Conservation (phyloP, 805 yeast genomes). For the Komagataella pastoris region DNA sequence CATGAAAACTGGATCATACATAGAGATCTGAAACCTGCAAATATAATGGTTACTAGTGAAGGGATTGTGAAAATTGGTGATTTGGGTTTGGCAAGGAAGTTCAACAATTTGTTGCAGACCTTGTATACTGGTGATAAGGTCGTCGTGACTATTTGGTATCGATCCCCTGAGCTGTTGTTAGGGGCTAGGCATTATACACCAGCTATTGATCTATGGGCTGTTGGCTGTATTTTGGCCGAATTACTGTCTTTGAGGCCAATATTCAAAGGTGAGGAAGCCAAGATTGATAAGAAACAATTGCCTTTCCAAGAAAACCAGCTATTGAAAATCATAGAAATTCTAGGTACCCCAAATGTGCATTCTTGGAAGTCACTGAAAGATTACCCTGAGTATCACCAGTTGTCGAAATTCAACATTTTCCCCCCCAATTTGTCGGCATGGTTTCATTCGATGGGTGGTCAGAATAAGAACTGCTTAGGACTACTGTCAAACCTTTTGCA, state of each 20-base stretch:
- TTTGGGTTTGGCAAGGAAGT: constrained; percentile 80
- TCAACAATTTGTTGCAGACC: constrained; percentile 77
- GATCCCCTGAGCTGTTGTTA: constrained; percentile 84
- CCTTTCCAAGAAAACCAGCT: constrained; percentile 93
- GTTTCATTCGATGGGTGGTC: constrained; percentile 76
- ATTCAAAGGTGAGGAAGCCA: constrained; percentile 96
- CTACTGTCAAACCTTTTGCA: constrained; percentile 52
- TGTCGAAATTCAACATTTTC: constrained; percentile 44
- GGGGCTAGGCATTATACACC: constrained; percentile 92
- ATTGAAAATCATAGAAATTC: constrained; percentile 79
- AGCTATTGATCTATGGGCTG: constrained; percentile 90
- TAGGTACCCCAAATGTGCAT: constrained; percentile 77
- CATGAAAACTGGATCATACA: constrained; percentile 97
- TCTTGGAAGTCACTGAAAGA: constrained; percentile 68
- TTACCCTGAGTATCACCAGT: constrained; percentile 72
- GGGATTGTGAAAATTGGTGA: constrained; percentile 97
- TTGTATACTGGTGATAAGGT: constrained; percentile 89
- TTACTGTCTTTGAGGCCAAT: constrained; percentile 79
- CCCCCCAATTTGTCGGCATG: constrained; percentile 68
- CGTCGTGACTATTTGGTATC: constrained; percentile 93
- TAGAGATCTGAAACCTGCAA: constrained; percentile 94
- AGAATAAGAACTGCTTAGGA: constrained; percentile 53
- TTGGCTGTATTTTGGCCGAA: constrained; percentile 91
- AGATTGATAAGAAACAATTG: constrained; percentile 85
- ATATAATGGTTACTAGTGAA: constrained; percentile 82